Evolutionary conservation across 2,329 filamentous ascomycete genomes (phyloP).

Genomic region (Thelonectria rubi): DNA sequence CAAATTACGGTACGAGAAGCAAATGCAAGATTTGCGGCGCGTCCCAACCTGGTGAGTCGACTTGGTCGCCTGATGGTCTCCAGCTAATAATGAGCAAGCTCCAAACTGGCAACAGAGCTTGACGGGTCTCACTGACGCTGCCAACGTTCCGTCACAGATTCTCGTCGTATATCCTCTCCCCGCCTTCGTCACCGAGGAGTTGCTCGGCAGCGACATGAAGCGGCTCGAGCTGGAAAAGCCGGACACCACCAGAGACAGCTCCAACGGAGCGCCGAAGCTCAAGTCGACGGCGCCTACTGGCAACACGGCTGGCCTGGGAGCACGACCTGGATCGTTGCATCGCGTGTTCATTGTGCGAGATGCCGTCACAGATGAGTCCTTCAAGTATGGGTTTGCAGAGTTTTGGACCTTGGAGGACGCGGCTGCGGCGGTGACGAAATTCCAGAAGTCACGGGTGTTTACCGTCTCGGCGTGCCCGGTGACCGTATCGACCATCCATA

Average conservation of each 20-base stretch:
- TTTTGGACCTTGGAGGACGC: constrained; percentile 82
- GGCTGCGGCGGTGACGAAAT: constrained; percentile 75
- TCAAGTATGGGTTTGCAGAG: constrained; percentile 86
- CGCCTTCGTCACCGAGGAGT: constrained; percentile 74
- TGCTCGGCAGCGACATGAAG: constrained; percentile 76
- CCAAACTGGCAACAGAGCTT: constrained; percentile 49
- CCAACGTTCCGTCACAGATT: constrained; percentile 74
- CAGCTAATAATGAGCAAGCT: constrained; percentile 29
- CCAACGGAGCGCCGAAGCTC: constrained; percentile 62
- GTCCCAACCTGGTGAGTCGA: constrained; percentile 43
- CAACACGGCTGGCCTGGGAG: constrained; percentile 70
- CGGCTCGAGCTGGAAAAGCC: constrained; percentile 74
- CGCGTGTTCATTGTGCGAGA: constrained; percentile 82
- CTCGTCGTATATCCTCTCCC: constrained; percentile 78
- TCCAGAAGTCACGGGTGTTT: constrained; percentile 76
- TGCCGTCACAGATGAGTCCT: constrained; percentile 74
- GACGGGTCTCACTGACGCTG: constrained; percentile 59
- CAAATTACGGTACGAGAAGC: constrained; percentile 50
- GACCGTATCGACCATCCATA: constrained; percentile 78
- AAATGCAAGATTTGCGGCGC: constrained; percentile 52
- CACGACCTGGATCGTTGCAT: constrained; percentile 76
- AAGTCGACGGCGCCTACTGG: constrained; percentile 66
- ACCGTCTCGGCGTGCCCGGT: constrained; percentile 80
- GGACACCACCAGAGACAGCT: constrained; percentile 53
- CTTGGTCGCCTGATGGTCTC: neutral